Conservation (phyloP, 2,329 filamentous ascomycete genomes). For the Pestalotiopsis sp. region DNA sequence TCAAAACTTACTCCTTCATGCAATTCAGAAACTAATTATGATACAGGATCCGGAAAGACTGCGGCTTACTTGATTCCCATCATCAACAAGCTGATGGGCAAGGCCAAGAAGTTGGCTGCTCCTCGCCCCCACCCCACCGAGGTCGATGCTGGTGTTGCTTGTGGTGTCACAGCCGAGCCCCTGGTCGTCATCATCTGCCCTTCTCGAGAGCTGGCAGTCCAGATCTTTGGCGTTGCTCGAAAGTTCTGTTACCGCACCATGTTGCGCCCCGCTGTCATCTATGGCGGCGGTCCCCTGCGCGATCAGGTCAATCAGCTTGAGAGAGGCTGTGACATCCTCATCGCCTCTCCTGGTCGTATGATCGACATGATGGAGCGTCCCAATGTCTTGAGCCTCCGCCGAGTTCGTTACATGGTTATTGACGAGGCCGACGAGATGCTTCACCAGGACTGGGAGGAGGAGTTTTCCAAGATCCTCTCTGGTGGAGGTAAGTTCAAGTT, state of each 20-base stretch:
- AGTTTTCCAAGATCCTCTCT: slow-evolving; percentile 73
- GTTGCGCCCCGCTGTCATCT: slow-evolving; percentile 87
- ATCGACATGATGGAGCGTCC: slow-evolving; percentile 78
- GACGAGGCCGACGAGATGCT: slow-evolving; percentile 97
- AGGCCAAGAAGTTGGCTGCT: slow-evolving; percentile 84
- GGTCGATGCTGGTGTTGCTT: slow-evolving; percentile 48
- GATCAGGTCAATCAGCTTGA: slow-evolving; percentile 72
- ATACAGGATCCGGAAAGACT: slow-evolving; percentile 88
- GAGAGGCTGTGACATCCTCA: slow-evolving; percentile 85
- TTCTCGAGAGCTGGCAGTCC: slow-evolving; percentile 85
- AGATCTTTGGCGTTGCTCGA: slow-evolving; percentile 93
- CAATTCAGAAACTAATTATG: slow-evolving; percentile 11
- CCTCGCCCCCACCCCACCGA: slow-evolving; percentile 66
- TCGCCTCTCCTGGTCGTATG: slow-evolving; percentile 85
- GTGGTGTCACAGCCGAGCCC: slow-evolving; percentile 73
- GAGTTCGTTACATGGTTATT: slow-evolving; percentile 79
- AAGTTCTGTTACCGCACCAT: slow-evolving; percentile 93
- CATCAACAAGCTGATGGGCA: slow-evolving; percentile 90
- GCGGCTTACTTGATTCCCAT: slow-evolving; percentile 90
- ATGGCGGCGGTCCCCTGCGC: slow-evolving; percentile 75
- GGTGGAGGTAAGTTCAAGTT: slow-evolving; percentile 69
- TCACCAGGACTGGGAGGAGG: slow-evolving; percentile 72
- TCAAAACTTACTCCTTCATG: neutral
- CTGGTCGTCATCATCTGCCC: slow-evolving; percentile 83
- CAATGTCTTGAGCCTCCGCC: slow-evolving; percentile 67